phyloP scores from a whole-genome alignment of 352 stramenopile species.

The Aphanomyces astaci region DNA sequence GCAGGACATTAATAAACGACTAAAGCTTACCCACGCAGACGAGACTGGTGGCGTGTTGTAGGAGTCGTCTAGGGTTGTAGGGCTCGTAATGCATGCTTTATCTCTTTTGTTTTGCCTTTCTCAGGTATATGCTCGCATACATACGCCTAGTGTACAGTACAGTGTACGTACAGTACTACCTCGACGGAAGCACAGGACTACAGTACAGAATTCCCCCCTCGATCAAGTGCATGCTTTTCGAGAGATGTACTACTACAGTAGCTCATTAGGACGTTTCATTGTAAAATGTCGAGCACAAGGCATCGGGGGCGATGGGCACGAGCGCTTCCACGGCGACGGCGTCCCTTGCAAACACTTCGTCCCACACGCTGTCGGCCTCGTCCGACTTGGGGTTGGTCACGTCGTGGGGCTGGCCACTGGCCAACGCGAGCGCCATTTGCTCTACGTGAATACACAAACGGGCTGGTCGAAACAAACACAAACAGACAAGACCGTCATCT shows the following conservation, averaged over 20 bases:
- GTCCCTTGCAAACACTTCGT: slow-evolving; percentile 6
- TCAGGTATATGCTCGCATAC: too few species aligned
- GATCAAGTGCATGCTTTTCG: too few species aligned
- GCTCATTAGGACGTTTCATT: too few species aligned
- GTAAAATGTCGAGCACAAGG: background rate
- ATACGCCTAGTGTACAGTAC: too few species aligned
- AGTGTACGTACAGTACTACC: too few species aligned
- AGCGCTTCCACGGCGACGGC: background rate
- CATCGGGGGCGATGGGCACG: background rate
- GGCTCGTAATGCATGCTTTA: background rate
- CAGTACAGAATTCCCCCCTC: too few species aligned
- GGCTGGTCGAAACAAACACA: too few species aligned
- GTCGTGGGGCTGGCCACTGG: background rate
- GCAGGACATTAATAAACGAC: slow-evolving; percentile 9
- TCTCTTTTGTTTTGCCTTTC: too few species aligned
- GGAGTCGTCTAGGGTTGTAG: background rate
- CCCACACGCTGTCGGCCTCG: slow-evolving; percentile 13
- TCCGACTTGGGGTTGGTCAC: slow-evolving; percentile 17
- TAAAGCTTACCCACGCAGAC: background rate
- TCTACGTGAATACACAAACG: too few species aligned
- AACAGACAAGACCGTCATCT: too few species aligned
- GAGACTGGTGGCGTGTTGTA: background rate
- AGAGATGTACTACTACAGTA: too few species aligned
- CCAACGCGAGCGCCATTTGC: background rate
- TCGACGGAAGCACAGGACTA: too few species aligned